These are phyloP conservation scores for Miscanthus sacchariflorus DNA, from an alignment of 202 grass and related monocot species.

Conservation along the genomic window DNA sequence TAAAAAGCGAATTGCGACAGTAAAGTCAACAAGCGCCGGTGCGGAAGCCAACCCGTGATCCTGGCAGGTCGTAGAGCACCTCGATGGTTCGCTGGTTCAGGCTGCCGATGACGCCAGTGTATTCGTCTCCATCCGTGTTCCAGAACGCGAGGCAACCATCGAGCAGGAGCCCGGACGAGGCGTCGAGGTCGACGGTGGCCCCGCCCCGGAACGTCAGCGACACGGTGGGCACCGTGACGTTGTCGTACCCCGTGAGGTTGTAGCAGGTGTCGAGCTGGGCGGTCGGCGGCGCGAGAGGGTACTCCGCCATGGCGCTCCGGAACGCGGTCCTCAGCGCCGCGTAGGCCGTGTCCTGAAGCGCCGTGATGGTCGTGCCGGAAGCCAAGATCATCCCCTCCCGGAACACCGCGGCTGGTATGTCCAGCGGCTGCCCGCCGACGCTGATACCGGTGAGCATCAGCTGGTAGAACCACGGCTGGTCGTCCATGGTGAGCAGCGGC, in stretches of 20 bases:
- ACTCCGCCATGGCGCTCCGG: constrained; percentile 40
- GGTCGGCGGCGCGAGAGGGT: constrained; percentile 47
- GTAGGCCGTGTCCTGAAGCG: constrained; percentile 46
- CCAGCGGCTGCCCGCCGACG: constrained; percentile 35
- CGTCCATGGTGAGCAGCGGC: too few relatives aligned
- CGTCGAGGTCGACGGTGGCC: constrained; percentile 35
- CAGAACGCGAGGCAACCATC: constrained; percentile 65
- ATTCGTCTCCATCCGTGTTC: not conserved
- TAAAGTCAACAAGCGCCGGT: constrained; percentile 37
- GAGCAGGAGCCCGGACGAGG: constrained; percentile 6
- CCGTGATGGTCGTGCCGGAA: constrained; percentile 46
- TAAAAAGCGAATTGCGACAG: too few relatives aligned
- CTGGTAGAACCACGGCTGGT: constrained; percentile 31
- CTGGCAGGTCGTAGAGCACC: constrained; percentile 46
- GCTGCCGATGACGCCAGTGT: constrained; percentile 48
- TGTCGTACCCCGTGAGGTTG: constrained; percentile 39
- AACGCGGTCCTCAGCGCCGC: constrained; percentile 15
- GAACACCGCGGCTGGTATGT: constrained; percentile 35
- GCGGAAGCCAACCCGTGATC: constrained; percentile 42
- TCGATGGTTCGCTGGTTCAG: constrained; percentile 58
- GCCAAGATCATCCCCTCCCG: constrained; percentile 34
- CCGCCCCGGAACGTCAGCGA: constrained; percentile 38
- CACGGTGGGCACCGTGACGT: constrained; percentile 37
- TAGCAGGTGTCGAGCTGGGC: constrained; percentile 63
- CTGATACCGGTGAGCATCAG: constrained; percentile 48